Evolutionary conservation across 2,329 filamentous ascomycete species (phyloP).

Genomic region (Cercospora beticola): DNA sequence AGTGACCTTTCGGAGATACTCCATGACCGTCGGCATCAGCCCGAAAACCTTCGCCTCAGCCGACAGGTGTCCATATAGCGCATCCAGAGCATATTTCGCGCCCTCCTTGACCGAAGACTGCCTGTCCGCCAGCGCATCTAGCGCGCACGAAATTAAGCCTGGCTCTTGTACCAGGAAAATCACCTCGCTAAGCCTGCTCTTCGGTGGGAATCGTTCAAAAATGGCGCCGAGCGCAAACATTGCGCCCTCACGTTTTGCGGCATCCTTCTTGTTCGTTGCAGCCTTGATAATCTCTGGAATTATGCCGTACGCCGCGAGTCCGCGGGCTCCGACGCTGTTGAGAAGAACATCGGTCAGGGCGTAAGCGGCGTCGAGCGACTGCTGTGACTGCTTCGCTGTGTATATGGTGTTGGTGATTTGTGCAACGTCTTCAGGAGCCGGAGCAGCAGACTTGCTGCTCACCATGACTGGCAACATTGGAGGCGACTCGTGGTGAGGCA

Average conservation of each 20-base stretch:
- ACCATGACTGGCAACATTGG: slow-evolving; percentile 50
- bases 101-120: slow-evolving; percentile 83
- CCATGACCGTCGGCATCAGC: slow-evolving; percentile 71
- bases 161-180: slow-evolving; percentile 80
- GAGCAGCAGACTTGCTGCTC: slow-evolving; percentile 46
- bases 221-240: slow-evolving; percentile 94
- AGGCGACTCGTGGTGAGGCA: slow-evolving; percentile 54
- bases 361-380: slow-evolving; percentile 63
- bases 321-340: slow-evolving; percentile 64
- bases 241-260: slow-evolving; percentile 78
- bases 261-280: slow-evolving; percentile 90
- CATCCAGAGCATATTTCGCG: slow-evolving; percentile 90
- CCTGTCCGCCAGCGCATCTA: slow-evolving; percentile 90
- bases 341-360: slow-evolving; percentile 63
- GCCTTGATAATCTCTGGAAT: slow-evolving; percentile 70
- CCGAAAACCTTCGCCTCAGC: slow-evolving; percentile 81
- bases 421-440: slow-evolving; percentile 49
- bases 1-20: slow-evolving; percentile 77
- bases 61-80: slow-evolving; percentile 75
- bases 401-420: slow-evolving; percentile 47
- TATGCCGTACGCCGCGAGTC: slow-evolving; percentile 61
- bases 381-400: slow-evolving; percentile 54
- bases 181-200: slow-evolving; percentile 75
- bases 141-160: slow-evolving; percentile 66
- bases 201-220: slow-evolving; percentile 81